Conservation (phyloP, 805 yeast genomes). For the Lachancea mirantina region DNA sequence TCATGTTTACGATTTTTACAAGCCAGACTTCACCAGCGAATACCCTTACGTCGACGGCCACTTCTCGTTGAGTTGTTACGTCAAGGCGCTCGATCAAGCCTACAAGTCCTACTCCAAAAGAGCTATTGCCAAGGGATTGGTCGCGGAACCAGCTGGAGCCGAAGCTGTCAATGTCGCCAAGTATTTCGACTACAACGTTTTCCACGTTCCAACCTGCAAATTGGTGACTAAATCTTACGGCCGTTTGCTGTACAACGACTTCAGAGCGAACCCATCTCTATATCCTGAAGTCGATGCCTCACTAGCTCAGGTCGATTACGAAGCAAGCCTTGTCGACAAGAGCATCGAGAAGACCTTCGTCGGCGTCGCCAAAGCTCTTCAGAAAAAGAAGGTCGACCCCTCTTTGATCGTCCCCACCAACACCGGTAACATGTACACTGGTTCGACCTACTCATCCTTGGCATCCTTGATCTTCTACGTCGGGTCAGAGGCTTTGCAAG, state of each 20-base stretch:
- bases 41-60: constrained; percentile 98
- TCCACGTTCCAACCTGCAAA: constrained; percentile 98
- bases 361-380: constrained; percentile 60
- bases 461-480: constrained; percentile 73
- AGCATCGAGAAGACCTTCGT: constrained; percentile 79
- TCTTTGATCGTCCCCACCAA: constrained; percentile 86
- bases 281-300: constrained; percentile 53
- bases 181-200: constrained; percentile 84
- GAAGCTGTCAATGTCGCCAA: constrained; percentile 60
- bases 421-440: constrained; percentile 98
- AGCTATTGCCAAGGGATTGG: constrained; percentile 47
- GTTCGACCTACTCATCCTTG: constrained; percentile 81
- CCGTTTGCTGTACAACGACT: constrained; percentile 85
- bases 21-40: constrained; percentile 94
- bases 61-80: constrained; percentile 88
- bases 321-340: constrained; percentile 72
- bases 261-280: constrained; percentile 56
- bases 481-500: constrained; percentile 65
- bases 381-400: constrained; percentile 66
- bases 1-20: constrained; percentile 96
- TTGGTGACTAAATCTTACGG: constrained; percentile 89
- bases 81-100: constrained; percentile 83
- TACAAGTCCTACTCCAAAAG: constrained; percentile 77
- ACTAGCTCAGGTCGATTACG: constrained; percentile 55
- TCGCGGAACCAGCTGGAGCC: constrained; percentile 38